A percentile compares a stretch with the other conserved stretches of the same genome.
These are phyloP conservation scores for Globisporangium orthogonon DNA, from an alignment of 352 stramenopile species.

Conservation along the genomic window DNA sequence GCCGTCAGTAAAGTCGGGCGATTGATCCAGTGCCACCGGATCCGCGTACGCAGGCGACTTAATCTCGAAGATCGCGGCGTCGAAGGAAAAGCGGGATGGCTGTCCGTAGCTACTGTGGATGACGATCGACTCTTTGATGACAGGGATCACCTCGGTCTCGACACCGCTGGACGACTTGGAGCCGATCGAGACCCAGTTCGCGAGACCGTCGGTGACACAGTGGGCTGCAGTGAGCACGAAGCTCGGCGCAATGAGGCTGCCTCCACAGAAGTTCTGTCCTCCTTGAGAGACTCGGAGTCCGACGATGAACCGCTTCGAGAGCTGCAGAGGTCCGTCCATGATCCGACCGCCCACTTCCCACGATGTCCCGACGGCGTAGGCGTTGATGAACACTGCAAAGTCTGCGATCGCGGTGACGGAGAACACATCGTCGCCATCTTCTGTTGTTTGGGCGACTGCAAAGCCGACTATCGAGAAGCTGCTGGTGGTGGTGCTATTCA, in stretches of 20 bases:
- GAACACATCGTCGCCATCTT: constrained; percentile 9
- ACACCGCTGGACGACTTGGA: constrained; percentile 15
- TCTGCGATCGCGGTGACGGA: constrained; percentile 15
- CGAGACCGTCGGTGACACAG: constrained; percentile 19
- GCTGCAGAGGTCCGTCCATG: constrained; percentile 4
- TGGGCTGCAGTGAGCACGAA: constrained; percentile 40
- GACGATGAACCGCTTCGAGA: constrained; percentile 13
- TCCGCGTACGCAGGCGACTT: constrained; percentile 18
- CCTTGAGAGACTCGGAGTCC: constrained; percentile 11
- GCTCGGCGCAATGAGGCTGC: constrained; percentile 29
- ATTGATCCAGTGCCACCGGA: constrained; percentile 16
- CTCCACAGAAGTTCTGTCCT: constrained; percentile 32
- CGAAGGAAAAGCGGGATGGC: constrained; percentile 19
- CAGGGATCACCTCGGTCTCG: constrained; percentile 19
- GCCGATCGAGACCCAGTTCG: constrained; percentile 22
- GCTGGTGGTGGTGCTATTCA: neutral
- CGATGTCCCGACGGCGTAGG: constrained; percentile 16
- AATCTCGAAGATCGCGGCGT: constrained; percentile 27
- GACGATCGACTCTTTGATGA: constrained; percentile 12
- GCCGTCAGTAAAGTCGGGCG: constrained; percentile 15
- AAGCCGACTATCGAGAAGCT: constrained; percentile 6
- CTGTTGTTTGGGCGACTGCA: neutral
- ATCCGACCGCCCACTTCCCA: constrained; percentile 11
- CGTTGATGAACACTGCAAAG: constrained; percentile 28
- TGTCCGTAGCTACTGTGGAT: constrained; percentile 23